phyloP scores from a whole-genome alignment of 805 yeast species.

The Candida manassasensis region DNA sequence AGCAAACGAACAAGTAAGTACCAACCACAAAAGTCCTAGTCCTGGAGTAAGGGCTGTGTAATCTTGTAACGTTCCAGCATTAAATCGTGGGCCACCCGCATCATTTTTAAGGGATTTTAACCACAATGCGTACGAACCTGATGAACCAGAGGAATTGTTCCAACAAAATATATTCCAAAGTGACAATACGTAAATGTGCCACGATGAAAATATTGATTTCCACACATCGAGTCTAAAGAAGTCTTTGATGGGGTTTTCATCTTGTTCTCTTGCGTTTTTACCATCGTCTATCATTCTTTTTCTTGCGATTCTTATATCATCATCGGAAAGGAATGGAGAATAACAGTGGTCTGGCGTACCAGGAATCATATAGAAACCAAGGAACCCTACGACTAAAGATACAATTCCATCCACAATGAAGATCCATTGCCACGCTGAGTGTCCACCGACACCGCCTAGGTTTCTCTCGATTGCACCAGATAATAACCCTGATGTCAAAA shows the following conservation, averaged over 20 bases:
- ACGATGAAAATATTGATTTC: constrained; percentile 47
- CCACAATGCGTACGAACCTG: constrained; percentile 52
- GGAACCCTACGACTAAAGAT: constrained; percentile 51
- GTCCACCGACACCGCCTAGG: constrained; percentile 48
- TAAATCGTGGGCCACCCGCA: constrained; percentile 20
- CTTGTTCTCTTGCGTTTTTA: constrained; percentile 17
- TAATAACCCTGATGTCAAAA: constrained; percentile 57
- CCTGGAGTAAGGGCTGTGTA: constrained; percentile 45
- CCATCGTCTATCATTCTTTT: constrained; percentile 21
- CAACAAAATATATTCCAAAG: constrained; percentile 56
- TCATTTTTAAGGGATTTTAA: constrained; percentile 31
- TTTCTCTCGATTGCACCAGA: constrained; percentile 49
- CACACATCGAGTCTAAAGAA: constrained; percentile 45
- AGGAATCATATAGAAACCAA: constrained; percentile 55
- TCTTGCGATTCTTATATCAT: constrained; percentile 32
- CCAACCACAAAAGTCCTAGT: constrained; percentile 37
- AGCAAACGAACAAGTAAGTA: constrained; percentile 32
- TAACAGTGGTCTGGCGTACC: constrained; percentile 55
- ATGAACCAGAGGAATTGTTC: constrained; percentile 51
- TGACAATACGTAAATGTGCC: constrained; percentile 58
- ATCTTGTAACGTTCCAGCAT: constrained; percentile 33
- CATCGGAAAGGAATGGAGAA: constrained; percentile 30
- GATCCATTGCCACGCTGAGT: constrained; percentile 71
- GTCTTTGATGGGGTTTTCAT: constrained; percentile 20
- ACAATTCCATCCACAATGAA: constrained; percentile 62